Conservation (phyloP, 768 basidiomycete genomes). For the Lentinula aciculospora region DNA sequence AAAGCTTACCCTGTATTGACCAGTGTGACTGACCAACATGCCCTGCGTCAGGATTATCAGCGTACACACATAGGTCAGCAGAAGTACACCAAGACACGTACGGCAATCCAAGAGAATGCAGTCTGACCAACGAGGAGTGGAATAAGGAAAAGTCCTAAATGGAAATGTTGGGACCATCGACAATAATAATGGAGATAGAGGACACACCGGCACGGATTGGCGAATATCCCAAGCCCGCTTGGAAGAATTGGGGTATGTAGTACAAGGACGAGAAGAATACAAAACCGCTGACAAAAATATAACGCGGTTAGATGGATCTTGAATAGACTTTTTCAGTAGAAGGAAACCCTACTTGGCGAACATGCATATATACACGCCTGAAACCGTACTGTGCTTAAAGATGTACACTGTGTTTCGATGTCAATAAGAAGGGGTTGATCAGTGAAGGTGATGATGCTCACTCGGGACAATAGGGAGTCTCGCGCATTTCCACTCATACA, state of each 20-base stretch:
- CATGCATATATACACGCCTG: constrained; percentile 64
- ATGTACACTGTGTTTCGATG: constrained; percentile 51
- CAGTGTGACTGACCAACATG: constrained; percentile 58
- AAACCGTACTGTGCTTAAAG: constrained; percentile 60
- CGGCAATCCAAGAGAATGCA: constrained; percentile 47
- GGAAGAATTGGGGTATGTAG: constrained; percentile 74
- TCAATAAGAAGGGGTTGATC: background rate
- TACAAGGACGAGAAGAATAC: constrained; percentile 61
- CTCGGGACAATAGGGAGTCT: constrained; percentile 69
- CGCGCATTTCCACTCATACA: constrained; percentile 71
- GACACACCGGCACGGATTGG: constrained; percentile 44
- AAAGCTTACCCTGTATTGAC: constrained; percentile 45
- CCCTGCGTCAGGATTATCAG: constrained; percentile 35
- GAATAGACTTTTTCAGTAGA: background rate
- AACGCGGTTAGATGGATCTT: too few species aligned
- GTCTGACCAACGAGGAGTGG: constrained; percentile 66
- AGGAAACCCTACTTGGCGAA: constrained; percentile 51
- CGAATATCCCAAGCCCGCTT: constrained; percentile 61
- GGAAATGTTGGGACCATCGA: background rate
- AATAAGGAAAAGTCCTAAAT: constrained; percentile 56
- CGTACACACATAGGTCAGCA: background rate
- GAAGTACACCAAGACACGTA: constrained; percentile 20
- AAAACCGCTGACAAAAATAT: constrained; percentile 35
- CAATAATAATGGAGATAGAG: background rate
- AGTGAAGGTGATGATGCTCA: constrained; percentile 22